Evolutionary conservation across 305 asterid genomes (phyloP).

Genomic region (Fraxinus latifolia): DNA sequence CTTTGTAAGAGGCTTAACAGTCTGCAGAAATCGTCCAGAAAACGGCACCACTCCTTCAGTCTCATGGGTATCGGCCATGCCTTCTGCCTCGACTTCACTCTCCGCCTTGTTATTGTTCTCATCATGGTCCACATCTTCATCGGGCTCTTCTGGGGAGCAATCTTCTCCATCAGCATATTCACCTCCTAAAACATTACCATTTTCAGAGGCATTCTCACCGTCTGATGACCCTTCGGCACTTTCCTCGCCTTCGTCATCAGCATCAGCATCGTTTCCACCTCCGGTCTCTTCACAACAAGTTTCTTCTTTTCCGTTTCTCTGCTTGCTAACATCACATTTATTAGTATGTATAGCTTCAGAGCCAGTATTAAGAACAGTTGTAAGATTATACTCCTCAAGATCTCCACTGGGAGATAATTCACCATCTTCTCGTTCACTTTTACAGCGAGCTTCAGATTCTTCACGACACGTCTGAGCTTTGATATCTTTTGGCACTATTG

Average conservation of each 20-base stretch:
- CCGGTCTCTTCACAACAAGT: conserved; percentile 32
- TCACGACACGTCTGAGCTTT: conserved; percentile 35
- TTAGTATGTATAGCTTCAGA: conserved; percentile 34
- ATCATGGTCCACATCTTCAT: conserved; percentile 51
- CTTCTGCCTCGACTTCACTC: conserved; percentile 81
- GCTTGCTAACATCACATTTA: conserved; percentile 34
- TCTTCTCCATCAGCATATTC: conserved; percentile 79
- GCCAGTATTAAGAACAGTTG: conserved; percentile 30
- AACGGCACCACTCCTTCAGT: conserved; percentile 42
- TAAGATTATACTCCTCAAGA: conserved; percentile 45
- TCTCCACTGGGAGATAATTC: conserved; percentile 66
- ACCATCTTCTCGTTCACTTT: conserved; percentile 67
- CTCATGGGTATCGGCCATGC: conserved; percentile 47
- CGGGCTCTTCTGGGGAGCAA: conserved; percentile 60
- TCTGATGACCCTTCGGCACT: conserved; percentile 69
- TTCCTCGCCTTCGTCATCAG: conserved; percentile 56
- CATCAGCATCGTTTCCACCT: conserved; percentile 53
- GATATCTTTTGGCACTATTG: conserved; percentile 30
- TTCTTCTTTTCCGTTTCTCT: conserved; percentile 33
- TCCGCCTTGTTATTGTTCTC: conserved; percentile 57
- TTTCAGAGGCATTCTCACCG: conserved; percentile 74
- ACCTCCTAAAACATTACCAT: conserved; percentile 63
- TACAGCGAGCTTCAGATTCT: conserved; percentile 37
- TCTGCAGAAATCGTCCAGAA: conserved; percentile 47
- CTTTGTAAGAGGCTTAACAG: conserved; percentile 65